These are phyloP conservation scores for Phytophthora tentaculata DNA, from an alignment of 352 stramenopile genomes.

Conservation along the genomic window DNA sequence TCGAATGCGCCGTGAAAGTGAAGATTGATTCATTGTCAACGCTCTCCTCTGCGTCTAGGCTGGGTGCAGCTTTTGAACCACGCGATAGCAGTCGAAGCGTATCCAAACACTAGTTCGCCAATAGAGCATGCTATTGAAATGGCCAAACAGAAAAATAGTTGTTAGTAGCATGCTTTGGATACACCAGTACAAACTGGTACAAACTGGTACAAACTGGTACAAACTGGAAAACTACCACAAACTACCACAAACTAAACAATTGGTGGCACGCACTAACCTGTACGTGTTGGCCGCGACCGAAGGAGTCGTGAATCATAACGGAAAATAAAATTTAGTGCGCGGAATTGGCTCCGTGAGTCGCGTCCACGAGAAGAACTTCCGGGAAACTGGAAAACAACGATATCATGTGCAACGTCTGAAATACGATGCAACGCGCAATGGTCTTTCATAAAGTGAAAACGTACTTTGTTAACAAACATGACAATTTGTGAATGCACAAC, in stretches of 20 bases:
- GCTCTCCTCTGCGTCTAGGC: not conserved
- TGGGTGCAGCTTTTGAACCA: constrained; percentile 7
- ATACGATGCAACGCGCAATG: not conserved
- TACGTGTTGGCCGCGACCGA: constrained; percentile 11
- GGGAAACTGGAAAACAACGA: not conserved
- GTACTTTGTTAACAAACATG: no score
- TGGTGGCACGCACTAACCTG: constrained; percentile 4
- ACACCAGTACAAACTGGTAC: no score
- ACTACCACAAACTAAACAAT: not conserved
- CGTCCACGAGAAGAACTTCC: not conserved
- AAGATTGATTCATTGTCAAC: no score
- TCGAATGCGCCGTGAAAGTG: no score
- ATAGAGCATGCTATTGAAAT: not conserved
- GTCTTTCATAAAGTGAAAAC: not conserved
- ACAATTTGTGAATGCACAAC: not conserved
- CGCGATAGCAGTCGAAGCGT: not conserved
- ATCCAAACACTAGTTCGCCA: constrained; percentile 6
- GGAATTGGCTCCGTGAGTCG: constrained; percentile 15
- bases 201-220: not conserved
- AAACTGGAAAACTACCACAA: no score
- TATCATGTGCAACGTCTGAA: constrained; percentile 1
- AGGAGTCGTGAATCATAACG: constrained; percentile 18
- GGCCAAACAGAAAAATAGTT: not conserved
- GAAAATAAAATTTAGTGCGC: constrained; percentile 13
- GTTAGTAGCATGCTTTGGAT: no score